Conservation (phyloP, 1,284 basidiomycete genomes). For the Ustilago curta region DNA sequence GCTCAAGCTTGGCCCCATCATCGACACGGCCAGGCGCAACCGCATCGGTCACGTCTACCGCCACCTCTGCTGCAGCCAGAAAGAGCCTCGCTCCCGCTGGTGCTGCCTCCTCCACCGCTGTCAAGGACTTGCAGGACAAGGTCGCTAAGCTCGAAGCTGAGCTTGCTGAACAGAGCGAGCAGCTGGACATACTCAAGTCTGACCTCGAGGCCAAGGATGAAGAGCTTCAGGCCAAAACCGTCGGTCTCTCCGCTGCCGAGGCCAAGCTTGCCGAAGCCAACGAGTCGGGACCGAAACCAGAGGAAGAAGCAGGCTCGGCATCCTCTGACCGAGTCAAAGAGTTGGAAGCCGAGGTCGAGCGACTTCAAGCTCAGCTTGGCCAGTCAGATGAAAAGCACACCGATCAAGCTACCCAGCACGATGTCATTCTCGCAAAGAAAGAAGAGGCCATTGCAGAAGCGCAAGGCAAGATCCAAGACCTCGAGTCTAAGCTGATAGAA, state of each 20-base stretch:
- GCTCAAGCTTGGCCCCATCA: constrained; percentile 28
- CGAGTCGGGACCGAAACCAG: constrained; percentile 1
- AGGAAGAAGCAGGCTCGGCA: constrained; percentile 10
- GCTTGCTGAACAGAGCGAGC: constrained; percentile 50
- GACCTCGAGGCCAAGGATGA: constrained; percentile 55
- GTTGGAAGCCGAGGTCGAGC: constrained; percentile 38
- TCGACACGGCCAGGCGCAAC: constrained; percentile 15
- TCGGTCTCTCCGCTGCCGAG: constrained; percentile 50
- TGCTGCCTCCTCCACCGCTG: constrained; percentile 20
- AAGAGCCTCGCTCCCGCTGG: constrained; percentile 32
- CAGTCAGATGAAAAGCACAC: constrained; percentile 16
- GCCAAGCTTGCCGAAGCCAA: constrained; percentile 36
- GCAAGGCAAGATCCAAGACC: constrained; percentile 25
- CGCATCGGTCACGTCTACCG: constrained; percentile 12
- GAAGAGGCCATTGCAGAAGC: constrained; percentile 32
- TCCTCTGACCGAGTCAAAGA: constrained; percentile 23
- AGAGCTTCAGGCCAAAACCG: constrained; percentile 52
- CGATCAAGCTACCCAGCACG: constrained; percentile 24
- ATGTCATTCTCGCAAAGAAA: constrained; percentile 23
- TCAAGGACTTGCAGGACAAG: constrained; percentile 49
- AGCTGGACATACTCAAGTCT: constrained; percentile 45
- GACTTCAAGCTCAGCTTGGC: constrained; percentile 22
- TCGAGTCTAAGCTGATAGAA: constrained; percentile 28
- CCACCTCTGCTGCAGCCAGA: constrained; percentile 26
- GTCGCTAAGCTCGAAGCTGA: constrained; percentile 51